Evolutionary conservation across 2,329 filamentous ascomycete species (phyloP), one percentile per base, ranked within the genome.

Genomic region (Waltergamsia citrina): DNA sequence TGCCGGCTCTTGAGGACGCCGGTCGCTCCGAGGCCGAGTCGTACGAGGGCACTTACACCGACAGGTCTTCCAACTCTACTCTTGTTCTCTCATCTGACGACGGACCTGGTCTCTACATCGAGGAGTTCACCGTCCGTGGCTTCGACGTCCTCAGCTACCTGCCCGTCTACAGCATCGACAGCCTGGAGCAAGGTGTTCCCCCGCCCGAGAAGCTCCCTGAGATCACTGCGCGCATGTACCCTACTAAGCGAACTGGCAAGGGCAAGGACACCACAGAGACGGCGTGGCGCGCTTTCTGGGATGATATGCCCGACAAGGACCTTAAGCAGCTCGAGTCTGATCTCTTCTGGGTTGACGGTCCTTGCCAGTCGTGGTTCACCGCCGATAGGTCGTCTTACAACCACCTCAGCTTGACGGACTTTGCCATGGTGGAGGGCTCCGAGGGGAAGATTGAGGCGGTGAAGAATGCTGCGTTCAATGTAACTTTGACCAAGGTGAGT

Each of bases 1-100:
- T 68, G 1, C 61, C 61, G 0, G 62, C 57, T 1, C 37, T 69
- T 7, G 65, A 69, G 25, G 44, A 54, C 16, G 63, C 61, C 2
- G 54, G 61, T 7, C 56, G 57, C 12, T 46, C 51, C 6, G 53
- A 67, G 29, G 54, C 57, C 0, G 20, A 38, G 4, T 40, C 37
- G 0, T 57, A 57, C 36, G 54, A 43, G 0, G 64, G 65, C 18
- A 56, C 48, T 0, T 69, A 64, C 38, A 34, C 35, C 2, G 57
- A 67, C 24, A 40, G 43, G 7, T 39, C 38, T 1, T 59, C 50
- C 14, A 60, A 63, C 45, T 65, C 63, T 0, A 60, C 47, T 11
- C 43, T 68, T 11, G 52, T 52, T 0, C 47, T 69, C 12, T 37
- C 45, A 1, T 35, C 60, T 4, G 60, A 67, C 29, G 46, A 47